Base-by-base conservation (phyloP, 1,284 basidiomycete species). In the Leccinum subfulvum region DNA sequence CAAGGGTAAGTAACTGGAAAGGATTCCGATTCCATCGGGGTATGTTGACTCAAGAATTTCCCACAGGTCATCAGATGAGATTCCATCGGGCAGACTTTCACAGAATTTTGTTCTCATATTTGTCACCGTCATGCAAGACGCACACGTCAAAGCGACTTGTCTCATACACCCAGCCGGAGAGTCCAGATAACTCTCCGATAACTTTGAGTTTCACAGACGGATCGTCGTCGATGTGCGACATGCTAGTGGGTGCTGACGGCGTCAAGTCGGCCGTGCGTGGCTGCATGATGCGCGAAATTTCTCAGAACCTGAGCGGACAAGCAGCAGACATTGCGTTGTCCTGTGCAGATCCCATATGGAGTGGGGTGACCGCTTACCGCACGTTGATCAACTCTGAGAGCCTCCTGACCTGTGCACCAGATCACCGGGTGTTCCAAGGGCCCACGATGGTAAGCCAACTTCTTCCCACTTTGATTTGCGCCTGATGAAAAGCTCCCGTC, bases 171-270 rank as follows among this genome's bases (percentile, higher is more conserved):
- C 76, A 80, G 37, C 60, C 63, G 14, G 62, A 57, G 13, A 72
- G 76, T 28, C 30, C 64, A 4, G 16, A 10, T 26, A 65, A 11
- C 33, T 65, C 70, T 21, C 62, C 64, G 1, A 75, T 84, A 18
- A 70, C 65, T 8, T 67, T 85, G n/a, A 63, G 70, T 13, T 85
- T 85, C 65, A 55, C 72, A 5, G 81, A 85, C 61, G 82, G 80
- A 3, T 71, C 77, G 1, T 72, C 71, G 0, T 77, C 79, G 3
- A 69, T 72, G 3, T 82, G 79, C 65, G 82, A 85, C 62, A 53
- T 84, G 11, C 75, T 84, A 16, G 71, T 85, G 26, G 84, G 82
- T 28, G 81, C 82, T 0, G 83, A 85, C 63, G 84, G 84, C 0
- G 66, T 86, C 62, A 84, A 82, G 67, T 86, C 84, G 0, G 72